Conservation (phyloP, 129 eudicot genomes). For the Silybum marianum region DNA sequence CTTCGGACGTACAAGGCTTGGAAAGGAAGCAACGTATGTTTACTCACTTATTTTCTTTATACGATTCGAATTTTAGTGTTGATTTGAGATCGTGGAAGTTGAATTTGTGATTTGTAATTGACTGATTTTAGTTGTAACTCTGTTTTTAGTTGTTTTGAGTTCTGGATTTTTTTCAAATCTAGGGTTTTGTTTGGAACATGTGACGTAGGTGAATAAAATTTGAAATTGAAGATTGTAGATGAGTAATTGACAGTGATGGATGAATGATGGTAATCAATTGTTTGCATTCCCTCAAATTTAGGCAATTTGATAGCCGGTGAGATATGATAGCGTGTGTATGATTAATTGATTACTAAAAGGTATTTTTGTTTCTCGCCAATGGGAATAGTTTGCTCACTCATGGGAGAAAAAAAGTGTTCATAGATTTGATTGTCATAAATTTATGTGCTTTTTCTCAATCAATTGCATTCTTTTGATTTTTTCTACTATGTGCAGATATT, state of each 20-base stretch:
- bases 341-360: conserved; percentile 5
- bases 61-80: neutral
- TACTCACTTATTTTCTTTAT: neutral
- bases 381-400: neutral
- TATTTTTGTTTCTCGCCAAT: neutral
- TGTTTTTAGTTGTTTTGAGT: neutral
- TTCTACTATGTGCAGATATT: conserved; percentile 57
- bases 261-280: neutral
- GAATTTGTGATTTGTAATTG: conserved; percentile 9
- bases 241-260: conserved; percentile 6
- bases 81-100: conserved; percentile 14
- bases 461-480: neutral
- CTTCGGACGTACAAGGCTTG: conserved; percentile 54
- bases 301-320: conserved; percentile 9
- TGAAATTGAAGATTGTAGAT: conserved; percentile 9
- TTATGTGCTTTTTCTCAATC: conserved; percentile 6
- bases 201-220: neutral
- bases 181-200: conserved; percentile 18
- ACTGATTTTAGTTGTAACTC: neutral
- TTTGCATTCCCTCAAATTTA: conserved; percentile 7
- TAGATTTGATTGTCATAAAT: neutral
- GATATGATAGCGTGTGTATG: neutral
- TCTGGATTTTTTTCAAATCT: conserved; percentile 6
- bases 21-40: conserved; percentile 67
- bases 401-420: neutral